Evolutionary conservation across 805 yeast genomes (phyloP).

Genomic region (Suhomyces tanzawaensis): DNA sequence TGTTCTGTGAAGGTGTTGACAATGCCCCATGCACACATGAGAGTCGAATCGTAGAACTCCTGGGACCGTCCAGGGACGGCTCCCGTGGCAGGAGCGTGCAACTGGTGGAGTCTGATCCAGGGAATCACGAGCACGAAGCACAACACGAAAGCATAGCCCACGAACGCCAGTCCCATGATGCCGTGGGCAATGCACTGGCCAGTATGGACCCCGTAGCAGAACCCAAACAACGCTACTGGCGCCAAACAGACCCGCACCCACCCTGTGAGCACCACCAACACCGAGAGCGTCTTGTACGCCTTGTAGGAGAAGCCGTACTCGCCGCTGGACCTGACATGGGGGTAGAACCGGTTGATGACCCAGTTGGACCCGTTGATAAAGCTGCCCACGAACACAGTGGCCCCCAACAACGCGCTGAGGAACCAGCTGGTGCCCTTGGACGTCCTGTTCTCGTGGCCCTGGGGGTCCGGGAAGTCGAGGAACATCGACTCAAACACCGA

Average conservation of each 20-base stretch:
- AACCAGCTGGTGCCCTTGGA: constrained; percentile 70
- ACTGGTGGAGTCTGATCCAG: constrained; percentile 55
- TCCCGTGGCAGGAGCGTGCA: constrained; percentile 6
- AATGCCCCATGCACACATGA: constrained; percentile 88
- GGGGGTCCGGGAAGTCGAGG: constrained; percentile 60
- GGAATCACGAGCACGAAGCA: constrained; percentile 67
- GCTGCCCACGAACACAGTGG: constrained; percentile 53
- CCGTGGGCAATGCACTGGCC: constrained; percentile 98
- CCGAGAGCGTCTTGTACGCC: constrained; percentile 45
- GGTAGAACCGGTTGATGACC: constrained; percentile 32
- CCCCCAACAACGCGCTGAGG: constrained; percentile 45
- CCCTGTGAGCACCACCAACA: constrained; percentile 53
- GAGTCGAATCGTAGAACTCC: constrained; percentile 77
- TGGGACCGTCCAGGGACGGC: constrained; percentile 47
- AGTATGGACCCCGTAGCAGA: constrained; percentile 77
- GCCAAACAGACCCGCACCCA: constrained; percentile 82
- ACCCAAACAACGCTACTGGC: constrained; percentile 80
- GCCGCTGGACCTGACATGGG: constrained; percentile 33
- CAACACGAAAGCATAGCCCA: constrained; percentile 73
- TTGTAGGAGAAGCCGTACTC: constrained; percentile 34
- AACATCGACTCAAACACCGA: constrained; percentile 55
- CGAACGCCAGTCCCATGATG: constrained; percentile 90
- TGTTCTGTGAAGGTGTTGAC: constrained; percentile 96
- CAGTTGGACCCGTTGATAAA: constrained; percentile 52
- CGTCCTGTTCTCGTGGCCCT: constrained; percentile 65